Conservation (phyloP, 208 protist genomes). For the Acanthamoeba divionensis region DNA sequence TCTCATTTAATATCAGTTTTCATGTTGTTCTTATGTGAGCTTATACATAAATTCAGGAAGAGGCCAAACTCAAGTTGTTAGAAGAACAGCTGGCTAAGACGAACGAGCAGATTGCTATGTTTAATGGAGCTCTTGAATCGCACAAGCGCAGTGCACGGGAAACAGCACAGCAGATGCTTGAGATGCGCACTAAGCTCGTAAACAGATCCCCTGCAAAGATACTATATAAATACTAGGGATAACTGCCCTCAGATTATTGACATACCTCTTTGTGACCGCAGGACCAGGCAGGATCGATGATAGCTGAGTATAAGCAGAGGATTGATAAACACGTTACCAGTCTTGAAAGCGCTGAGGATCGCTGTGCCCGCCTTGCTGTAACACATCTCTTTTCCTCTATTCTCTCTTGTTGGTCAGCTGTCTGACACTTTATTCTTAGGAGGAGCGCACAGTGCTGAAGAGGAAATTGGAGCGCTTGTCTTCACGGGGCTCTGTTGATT, state of each 20-base stretch:
- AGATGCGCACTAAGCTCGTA: background rate
- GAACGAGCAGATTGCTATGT: constrained; percentile 9
- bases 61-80: constrained; percentile 15
- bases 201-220: too few species aligned
- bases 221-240: background rate
- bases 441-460: constrained; percentile 5
- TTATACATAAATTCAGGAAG: too few species aligned
- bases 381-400: too few species aligned
- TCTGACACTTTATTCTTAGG: too few species aligned
- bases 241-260: background rate
- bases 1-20: too few species aligned
- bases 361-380: background rate
- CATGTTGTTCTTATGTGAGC: too few species aligned
- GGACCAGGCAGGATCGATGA: background rate
- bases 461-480: constrained; percentile 14
- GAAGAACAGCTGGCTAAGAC: constrained; percentile 9
- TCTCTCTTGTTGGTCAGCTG: too few species aligned
- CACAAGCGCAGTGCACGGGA: background rate
- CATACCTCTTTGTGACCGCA: background rate
- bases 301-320: constrained; percentile 11
- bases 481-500: background rate
- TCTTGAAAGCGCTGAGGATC: background rate
- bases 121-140: background rate
- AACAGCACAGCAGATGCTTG: background rate
- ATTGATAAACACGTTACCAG: background rate